Conservation (phyloP, 1,284 basidiomycete genomes). For the Malassezia slooffiae region DNA sequence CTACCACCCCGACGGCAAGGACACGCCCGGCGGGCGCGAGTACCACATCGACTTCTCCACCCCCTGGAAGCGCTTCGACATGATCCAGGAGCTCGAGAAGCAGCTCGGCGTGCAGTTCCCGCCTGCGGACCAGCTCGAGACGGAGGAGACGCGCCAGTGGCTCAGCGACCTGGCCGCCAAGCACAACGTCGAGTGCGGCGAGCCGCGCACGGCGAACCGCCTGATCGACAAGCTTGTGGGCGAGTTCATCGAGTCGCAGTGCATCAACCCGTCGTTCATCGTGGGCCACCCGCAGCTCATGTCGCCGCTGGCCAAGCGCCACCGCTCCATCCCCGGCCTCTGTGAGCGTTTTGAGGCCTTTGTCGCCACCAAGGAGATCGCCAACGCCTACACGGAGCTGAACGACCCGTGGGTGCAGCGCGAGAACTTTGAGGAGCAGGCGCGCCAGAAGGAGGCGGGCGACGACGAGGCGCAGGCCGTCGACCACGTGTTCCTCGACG, state of each 20-base stretch:
- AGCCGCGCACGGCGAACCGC: conserved; percentile 88
- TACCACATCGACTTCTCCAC: conserved; percentile 77
- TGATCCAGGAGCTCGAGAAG: conserved; percentile 87
- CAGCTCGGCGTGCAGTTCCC: conserved; percentile 88
- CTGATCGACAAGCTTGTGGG: conserved; percentile 95
- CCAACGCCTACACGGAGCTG: conserved; percentile 68
- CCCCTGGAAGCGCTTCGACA: conserved; percentile 99
- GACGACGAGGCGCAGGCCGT: conserved; percentile 97
- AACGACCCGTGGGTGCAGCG: conserved; percentile 62
- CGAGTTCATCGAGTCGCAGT: conserved; percentile 92
- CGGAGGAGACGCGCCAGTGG: conserved; percentile 78
- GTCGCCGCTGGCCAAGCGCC: conserved; percentile 71
- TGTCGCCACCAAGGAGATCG: conserved; percentile 92
- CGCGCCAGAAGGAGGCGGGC: conserved; percentile 84
- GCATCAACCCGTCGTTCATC: conserved; percentile 93
- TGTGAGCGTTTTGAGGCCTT: conserved; percentile 98
- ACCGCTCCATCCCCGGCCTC: conserved; percentile 54
- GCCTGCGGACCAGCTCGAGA: conserved; percentile 77
- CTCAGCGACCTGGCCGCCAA: conserved; percentile 63
- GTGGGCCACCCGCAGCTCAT: conserved; percentile 95
- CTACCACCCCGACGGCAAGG: conserved; percentile 90
- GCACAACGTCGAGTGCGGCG: conserved; percentile 95
- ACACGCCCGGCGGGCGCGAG: conserved; percentile 53
- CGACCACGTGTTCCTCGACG: conserved; percentile 54
- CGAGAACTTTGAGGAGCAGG: conserved; percentile 83